phyloP scores from a whole-genome alignment of 2,329 filamentous ascomycete species.

The Albophoma yamanashiensis region DNA sequence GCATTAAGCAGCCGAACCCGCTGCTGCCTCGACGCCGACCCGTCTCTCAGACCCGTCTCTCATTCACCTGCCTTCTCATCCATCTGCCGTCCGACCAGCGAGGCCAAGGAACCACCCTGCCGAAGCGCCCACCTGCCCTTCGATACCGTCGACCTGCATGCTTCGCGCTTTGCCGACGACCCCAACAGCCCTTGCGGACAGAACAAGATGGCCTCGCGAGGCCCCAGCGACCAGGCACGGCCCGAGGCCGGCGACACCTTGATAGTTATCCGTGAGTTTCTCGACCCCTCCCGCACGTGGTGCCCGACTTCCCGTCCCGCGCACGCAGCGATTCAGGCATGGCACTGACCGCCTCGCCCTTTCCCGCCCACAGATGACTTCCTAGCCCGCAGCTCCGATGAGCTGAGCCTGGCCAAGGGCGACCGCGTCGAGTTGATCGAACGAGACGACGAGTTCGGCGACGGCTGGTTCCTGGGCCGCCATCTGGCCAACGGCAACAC shows the following conservation, averaged over 20 bases:
- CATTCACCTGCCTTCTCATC: neutral
- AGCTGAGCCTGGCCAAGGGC: constrained; percentile 78
- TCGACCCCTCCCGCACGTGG: neutral
- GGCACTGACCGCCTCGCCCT: neutral
- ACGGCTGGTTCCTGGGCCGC: constrained; percentile 74
- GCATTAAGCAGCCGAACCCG: constrained; percentile 1
- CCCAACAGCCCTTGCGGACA: neutral
- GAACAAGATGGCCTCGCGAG: constrained; percentile 30
- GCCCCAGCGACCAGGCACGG: constrained; percentile 25
- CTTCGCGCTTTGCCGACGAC: neutral
- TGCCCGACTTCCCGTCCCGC: neutral
- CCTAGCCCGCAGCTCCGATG: constrained; percentile 79
- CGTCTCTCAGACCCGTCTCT: neutral
- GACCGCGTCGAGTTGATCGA: constrained; percentile 77
- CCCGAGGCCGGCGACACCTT: constrained; percentile 57
- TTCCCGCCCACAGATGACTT: constrained; percentile 63
- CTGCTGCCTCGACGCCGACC: neutral
- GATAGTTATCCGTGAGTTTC: constrained; percentile 59
- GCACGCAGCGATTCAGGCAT: neutral
- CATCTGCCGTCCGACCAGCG: neutral
- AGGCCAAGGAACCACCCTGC: neutral
- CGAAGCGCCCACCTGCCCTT: neutral
- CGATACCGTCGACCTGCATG: no score
- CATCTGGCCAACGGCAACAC: constrained; percentile 64
- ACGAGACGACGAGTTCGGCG: constrained; percentile 79